Base-by-base conservation (phyloP, 768 basidiomycete species). In the Termitomyces sp. region DNA sequence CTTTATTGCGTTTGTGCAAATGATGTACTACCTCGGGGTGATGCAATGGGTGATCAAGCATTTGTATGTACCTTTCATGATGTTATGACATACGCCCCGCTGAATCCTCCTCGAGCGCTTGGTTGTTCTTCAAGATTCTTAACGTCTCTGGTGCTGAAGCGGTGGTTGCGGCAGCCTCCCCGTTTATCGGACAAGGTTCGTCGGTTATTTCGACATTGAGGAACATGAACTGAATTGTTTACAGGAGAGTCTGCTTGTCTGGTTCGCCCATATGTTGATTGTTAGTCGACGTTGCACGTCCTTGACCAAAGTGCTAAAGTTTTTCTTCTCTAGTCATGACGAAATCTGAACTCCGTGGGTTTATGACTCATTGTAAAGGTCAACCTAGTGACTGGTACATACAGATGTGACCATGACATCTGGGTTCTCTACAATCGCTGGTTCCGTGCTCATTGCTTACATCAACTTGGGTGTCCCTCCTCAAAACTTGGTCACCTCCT, bases 131-230 rank as follows among this genome's bases (percentile, higher is more conserved):
- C 78, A 94, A 93, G 72, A 74, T 91, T 55, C 82, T 96, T 85
- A 87, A 90, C 63, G 83, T 96, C 36, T 95, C 94, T n/a, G 94
- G 95, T 59, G 94, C 93, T 4, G 94, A 96, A 69, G 93, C 94
- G 38, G 89, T 96, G 58, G 92, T 96, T 46, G 93, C 94, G 32
- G 86, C 94, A 51, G 87, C 93, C 16, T 94, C 93, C 0, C 94
- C 94, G n/a, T 96, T 90, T 82, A 85, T 96, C 63, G 94, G 94
- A 23, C 89, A 91, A 74, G 93, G 90, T 69, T 47, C n/a, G 16
- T 36, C 40, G 36, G 32, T 38, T 32, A 14, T 43, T 4, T 47
- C n/a, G 43, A 12, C 7, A 32, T n/a, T 28, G 18, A 49, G 3
- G 28, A 16, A 32, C 49, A 51, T 6, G 57, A 13, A 28, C 47